These are phyloP conservation scores for Leccinellum rugosiceps DNA, from an alignment of 768 basidiomycete species.

Conservation along the genomic window DNA sequence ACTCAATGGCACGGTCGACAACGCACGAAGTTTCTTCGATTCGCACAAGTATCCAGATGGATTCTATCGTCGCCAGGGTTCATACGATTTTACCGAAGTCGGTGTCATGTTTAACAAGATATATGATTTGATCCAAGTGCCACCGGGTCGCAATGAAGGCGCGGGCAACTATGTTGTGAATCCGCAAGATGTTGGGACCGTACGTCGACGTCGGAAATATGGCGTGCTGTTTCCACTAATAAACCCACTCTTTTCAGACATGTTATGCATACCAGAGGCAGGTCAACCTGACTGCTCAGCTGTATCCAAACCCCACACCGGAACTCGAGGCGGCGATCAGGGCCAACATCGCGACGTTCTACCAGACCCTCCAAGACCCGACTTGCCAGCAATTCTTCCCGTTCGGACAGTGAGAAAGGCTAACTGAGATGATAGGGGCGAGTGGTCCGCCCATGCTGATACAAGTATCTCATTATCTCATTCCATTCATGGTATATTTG, in stretches of 20 bases:
- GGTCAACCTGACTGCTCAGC: conserved; percentile 14
- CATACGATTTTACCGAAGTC: conserved; percentile 8
- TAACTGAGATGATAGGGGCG: background rate
- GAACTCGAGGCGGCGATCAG: conserved; percentile 22
- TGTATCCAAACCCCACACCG: conserved; percentile 21
- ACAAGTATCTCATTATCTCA: conserved; percentile 1
- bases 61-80: conserved; percentile 17
- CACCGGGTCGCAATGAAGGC: conserved; percentile 19
- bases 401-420: conserved; percentile 8
- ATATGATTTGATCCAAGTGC: conserved; percentile 1
- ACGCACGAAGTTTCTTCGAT: conserved; percentile 21
- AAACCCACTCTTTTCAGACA: conserved; percentile 3
- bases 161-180: conserved; percentile 15
- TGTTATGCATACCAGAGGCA: conserved; percentile 22
- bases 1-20: conserved; percentile 8
- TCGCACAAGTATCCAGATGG: conserved; percentile 16
- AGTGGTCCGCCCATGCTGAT: background rate
- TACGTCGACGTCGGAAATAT: conserved; percentile 2
- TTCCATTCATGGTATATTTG: no score
- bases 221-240: background rate
- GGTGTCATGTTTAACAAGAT: background rate
- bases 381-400: conserved; percentile 19
- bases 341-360: conserved; percentile 16
- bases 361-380: conserved; percentile 8
- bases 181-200: conserved; percentile 5